Base-by-base conservation (phyloP, 345 rosid genomes). In the Eucalyptus sp. region DNA sequence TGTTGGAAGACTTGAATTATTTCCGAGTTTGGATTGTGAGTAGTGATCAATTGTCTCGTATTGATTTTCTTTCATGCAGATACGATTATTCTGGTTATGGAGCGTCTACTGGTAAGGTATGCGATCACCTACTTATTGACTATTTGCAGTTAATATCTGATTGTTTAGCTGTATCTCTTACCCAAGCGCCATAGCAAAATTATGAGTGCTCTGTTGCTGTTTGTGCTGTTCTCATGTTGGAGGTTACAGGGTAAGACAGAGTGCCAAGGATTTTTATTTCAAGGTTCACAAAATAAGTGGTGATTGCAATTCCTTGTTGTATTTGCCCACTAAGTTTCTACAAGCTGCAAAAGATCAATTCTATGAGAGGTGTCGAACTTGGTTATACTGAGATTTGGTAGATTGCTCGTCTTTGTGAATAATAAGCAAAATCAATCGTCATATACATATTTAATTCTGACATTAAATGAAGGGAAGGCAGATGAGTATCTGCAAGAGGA, bases 41-140 rank as follows among this genome's bases (percentile, higher is more conserved):
- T 41, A 17, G 83, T 37, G 68, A 48, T 87, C 18, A 15, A 17
- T 37, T 22, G 49, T 71, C 49, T 64, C 43, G 10, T 31, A 79
- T 25, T 17, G 50, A 41, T 31, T 62, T 62, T 50, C 76, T n/a
- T 86, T 89, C 85, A 37, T 41, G 88, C 96, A 96, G 99, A 90
- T 98, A 98, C 88, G 99, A 98, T 91, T 98, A 98, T 94, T 97
- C 99, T 68, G 99, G 99, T 44, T 98, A 98, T 92, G 99, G 99
- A 88, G 98, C 98, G 31, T 98, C 99, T 48, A 92, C 97, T 12
- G 99, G 99, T 88, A 97, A 96, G 96, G 99, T 98, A 92, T 88
- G 96, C 88, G 79, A n/a, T 52, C 16, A 12, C 24, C 46, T 50
- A n/a, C 33, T 50, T 8, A 12, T 27, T 46, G 54, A 41, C 85